These are phyloP conservation scores for Schizophyllum commune DNA, from an alignment of 1,284 basidiomycete genomes.

Conservation along the genomic window DNA sequence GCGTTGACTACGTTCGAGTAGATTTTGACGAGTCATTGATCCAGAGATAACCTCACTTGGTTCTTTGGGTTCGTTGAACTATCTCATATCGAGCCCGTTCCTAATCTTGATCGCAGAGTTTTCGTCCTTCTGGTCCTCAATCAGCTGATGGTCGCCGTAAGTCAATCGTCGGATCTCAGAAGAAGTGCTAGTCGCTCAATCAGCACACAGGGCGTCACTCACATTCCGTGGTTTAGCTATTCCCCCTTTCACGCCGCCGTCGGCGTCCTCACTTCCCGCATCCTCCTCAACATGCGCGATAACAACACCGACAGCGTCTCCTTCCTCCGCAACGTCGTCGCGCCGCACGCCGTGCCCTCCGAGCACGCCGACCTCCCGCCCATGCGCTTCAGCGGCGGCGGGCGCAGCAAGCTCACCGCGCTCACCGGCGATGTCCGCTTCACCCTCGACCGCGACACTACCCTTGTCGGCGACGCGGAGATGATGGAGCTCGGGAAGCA, in stretches of 20 bases:
- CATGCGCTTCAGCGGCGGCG: neutral
- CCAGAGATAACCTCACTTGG: constrained; percentile 5
- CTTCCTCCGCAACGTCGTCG: neutral
- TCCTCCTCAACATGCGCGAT: constrained; percentile 35
- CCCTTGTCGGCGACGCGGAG: neutral
- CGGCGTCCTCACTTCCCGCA: constrained; percentile 36
- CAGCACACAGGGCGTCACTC: neutral
- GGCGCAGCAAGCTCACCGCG: neutral
- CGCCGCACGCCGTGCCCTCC: neutral
- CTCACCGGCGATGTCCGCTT: neutral
- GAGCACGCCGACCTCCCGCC: neutral
- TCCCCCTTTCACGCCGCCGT: constrained; percentile 39
- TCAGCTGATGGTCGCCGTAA: constrained; percentile 7
- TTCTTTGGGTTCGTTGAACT: constrained; percentile 4
- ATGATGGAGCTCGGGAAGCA: neutral
- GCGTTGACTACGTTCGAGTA: neutral
- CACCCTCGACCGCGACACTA: neutral
- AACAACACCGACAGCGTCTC: neutral
- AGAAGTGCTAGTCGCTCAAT: neutral
- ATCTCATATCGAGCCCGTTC: neutral
- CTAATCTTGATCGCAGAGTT: neutral
- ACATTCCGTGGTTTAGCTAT: constrained; percentile 4
- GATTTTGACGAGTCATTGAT: neutral
- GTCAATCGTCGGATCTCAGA: neutral
- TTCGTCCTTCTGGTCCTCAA: constrained; percentile 3